Evolutionary conservation across 495 filamentous ascomycete species (phyloP).

Genomic region (Aspergillus egyptiacus): DNA sequence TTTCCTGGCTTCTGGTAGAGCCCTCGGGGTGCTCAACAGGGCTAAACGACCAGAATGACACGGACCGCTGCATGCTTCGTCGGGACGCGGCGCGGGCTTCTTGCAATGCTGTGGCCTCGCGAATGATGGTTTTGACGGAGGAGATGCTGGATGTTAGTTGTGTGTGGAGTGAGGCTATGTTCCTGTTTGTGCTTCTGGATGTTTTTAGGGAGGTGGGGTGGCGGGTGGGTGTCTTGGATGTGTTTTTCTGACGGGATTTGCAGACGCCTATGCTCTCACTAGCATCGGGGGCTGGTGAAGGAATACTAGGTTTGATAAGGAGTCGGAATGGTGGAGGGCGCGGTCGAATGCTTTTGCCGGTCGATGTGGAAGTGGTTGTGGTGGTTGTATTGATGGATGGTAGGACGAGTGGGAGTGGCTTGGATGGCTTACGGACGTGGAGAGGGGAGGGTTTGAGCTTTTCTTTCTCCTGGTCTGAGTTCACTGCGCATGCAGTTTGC

Average conservation of each 20-base stretch:
- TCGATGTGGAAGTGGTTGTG: neutral
- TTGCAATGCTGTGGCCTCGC: conserved; percentile 24
- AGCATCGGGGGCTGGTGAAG: no score
- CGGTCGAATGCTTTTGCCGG: neutral
- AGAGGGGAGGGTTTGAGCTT: conserved; percentile 26
- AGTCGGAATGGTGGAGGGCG: neutral
- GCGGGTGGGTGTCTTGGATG: neutral
- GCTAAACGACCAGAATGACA: conserved; percentile 40
- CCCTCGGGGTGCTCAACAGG: conserved; percentile 12
- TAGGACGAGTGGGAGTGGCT: neutral
- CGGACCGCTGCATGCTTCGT: conserved; percentile 20
- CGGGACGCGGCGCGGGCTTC: conserved; percentile 16
- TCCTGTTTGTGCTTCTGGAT: conserved; percentile 12
- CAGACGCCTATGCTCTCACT: no score
- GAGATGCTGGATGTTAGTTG: conserved; percentile 24
- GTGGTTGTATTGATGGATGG: neutral
- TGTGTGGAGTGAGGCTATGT: conserved; percentile 21
- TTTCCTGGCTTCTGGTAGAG: neutral
- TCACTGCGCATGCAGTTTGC: neutral
- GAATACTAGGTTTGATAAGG: neutral
- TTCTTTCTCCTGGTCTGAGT: neutral
- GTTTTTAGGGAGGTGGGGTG: neutral
- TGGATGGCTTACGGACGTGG: conserved; percentile 19
- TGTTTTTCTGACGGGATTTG: no score
- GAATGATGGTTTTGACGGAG: conserved; percentile 19